These are phyloP conservation scores for Entomortierella lignicola DNA, from an alignment of 192 early-diverging fungal genomes.

Conservation along the genomic window DNA sequence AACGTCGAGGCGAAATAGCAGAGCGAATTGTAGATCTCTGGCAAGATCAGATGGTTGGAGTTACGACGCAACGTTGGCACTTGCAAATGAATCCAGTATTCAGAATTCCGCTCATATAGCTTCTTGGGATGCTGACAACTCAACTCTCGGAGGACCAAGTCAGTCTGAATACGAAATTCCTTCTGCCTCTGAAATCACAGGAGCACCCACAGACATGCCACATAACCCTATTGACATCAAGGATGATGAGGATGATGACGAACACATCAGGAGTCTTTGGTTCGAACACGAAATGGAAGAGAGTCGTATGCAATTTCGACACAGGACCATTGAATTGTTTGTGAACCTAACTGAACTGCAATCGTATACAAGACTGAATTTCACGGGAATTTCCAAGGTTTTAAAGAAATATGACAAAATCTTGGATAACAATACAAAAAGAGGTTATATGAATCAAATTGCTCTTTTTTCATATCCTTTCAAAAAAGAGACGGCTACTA, in stretches of 20 bases:
- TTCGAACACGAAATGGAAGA: conserved; percentile 49
- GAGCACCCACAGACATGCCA: not conserved
- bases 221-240: conserved; percentile 1
- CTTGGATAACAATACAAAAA: conserved; percentile 74
- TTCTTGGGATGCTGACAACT: conserved; percentile 4
- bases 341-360: conserved; percentile 87
- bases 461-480: conserved; percentile 80
- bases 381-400: conserved; percentile 92
- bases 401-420: conserved; percentile 98
- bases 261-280: conserved; percentile 43
- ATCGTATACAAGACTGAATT: conserved; percentile 88
- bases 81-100: conserved; percentile 6
- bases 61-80: conserved; percentile 16
- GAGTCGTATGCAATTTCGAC: conserved; percentile 45
- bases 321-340: conserved; percentile 78
- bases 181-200: conserved; percentile 12
- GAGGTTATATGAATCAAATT: conserved; percentile 70
- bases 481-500: conserved; percentile 66
- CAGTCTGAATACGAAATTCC: not conserved
- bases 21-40: conserved; percentile 21
- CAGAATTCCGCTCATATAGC: not conserved
- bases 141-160: conserved; percentile 12
- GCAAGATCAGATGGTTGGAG: conserved; percentile 31
- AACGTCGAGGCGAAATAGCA: conserved; percentile 23
- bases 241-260: conserved; percentile 28